A percentile compares a stretch with the other conserved stretches of the same genome.
phyloP scores from a whole-genome alignment of 2,329 filamentous ascomycete species.

The Phaeosphaeria sp. region DNA sequence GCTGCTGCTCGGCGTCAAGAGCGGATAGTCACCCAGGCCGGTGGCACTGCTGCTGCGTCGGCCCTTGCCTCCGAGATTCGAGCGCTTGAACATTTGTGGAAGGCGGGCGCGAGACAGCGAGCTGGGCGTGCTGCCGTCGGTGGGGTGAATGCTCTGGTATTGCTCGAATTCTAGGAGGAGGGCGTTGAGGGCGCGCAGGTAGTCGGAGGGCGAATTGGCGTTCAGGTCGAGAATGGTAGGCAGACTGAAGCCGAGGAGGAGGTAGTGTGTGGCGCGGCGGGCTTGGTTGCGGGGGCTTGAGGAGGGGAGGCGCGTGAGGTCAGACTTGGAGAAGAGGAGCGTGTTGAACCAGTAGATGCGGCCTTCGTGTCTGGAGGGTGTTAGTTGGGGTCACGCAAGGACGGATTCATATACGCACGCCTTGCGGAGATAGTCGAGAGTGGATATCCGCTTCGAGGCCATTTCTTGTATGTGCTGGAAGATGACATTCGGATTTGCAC shows the following conservation, averaged over 20 bases:
- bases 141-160: conserved; percentile 85
- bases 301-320: conserved; percentile 82
- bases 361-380: conserved; percentile 78
- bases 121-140: conserved; percentile 73
- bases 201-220: conserved; percentile 79
- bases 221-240: conserved; percentile 90
- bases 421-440: conserved; percentile 89
- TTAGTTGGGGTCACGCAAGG: conserved; percentile 13
- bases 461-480: conserved; percentile 80
- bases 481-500: conserved; percentile 61
- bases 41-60: conserved; percentile 66
- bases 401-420: conserved; percentile 64
- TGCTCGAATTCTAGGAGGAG: conserved; percentile 91
- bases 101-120: conserved; percentile 76
- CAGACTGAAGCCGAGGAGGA: conserved; percentile 89
- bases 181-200: conserved; percentile 83
- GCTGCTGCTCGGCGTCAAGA: conserved; percentile 27
- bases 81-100: conserved; percentile 59
- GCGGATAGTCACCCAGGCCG: conserved; percentile 46
- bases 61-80: conserved; percentile 46
- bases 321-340: conserved; percentile 83
- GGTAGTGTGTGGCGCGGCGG: conserved; percentile 89
- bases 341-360: conserved; percentile 99
- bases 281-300: conserved; percentile 85
- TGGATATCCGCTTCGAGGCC: conserved; percentile 91